These are phyloP conservation scores for thale cress (Arabidopsis thaliana) DNA, from an alignment of 345 rosid genomes.

Conservation along the genomic window TAIR10.1 NC_003071.7:13940001-13940500, in stretches of 20 bases:
- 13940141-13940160: slow-evolving; percentile 38
- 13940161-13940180: slow-evolving; percentile 27
- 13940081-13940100: slow-evolving; percentile 36
- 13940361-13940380: slow-evolving; percentile 30
- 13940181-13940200: slow-evolving; percentile 5
- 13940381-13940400: slow-evolving; percentile 39
- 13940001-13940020: neutral
- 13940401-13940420: neutral
- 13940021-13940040: too few species aligned
- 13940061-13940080: slow-evolving; percentile 21
- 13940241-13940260: slow-evolving; percentile 22
- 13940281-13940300: slow-evolving; percentile 31
- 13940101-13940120: slow-evolving; percentile 29
- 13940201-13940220: slow-evolving; percentile 16
- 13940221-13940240: slow-evolving; percentile 24
- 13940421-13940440: slow-evolving; percentile 19
- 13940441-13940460: slow-evolving; percentile 20
- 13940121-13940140: neutral
- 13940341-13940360: slow-evolving; percentile 36
- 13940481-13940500: slow-evolving; percentile 42
- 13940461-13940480: slow-evolving; percentile 34
- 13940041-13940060: neutral
- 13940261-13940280: slow-evolving; percentile 32
- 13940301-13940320: slow-evolving; percentile 43
- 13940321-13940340: slow-evolving; percentile 42